A percentile compares a stretch with the other conserved stretches of the same genome.
These are phyloP conservation scores for Gnomoniopsis sp. DNA, from an alignment of 2,329 filamentous ascomycete species.

Conservation along the genomic window DNA sequence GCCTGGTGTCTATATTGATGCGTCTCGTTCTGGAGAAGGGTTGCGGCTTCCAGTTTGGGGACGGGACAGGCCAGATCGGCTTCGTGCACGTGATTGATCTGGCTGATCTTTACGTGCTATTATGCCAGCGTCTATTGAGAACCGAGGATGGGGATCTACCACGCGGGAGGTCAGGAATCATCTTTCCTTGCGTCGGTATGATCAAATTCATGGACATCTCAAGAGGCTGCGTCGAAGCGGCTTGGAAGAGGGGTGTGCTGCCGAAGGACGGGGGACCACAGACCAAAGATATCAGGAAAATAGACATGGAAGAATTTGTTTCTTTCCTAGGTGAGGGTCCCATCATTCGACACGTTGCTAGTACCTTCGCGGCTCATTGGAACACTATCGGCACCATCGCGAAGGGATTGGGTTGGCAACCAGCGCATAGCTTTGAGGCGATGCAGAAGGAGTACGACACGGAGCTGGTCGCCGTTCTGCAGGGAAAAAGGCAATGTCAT, in stretches of 20 bases:
- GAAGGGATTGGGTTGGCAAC: conserved; percentile 2
- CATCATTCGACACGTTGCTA: background rate
- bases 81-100: conserved; percentile 6
- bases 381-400: conserved; percentile 1
- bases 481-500: no score
- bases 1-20: conserved; percentile 32
- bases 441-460: background rate
- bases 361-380: conserved; percentile 3
- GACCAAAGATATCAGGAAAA: background rate
- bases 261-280: background rate
- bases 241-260: background rate
- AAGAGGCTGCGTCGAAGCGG: background rate
- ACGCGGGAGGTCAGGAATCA: conserved; percentile 39
- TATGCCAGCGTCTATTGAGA: background rate
- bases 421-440: background rate
- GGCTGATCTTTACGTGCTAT: background rate
- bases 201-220: background rate
- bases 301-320: background rate
- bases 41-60: background rate
- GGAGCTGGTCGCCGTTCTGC: background rate
- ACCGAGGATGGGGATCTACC: background rate
- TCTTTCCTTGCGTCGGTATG: conserved; percentile 56
- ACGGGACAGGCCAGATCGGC: background rate
- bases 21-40: background rate
- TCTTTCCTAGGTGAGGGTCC: background rate